Evolutionary conservation across 305 asterid genomes (phyloP), one percentile per base, ranked within the genome.

Genomic region (Solanum chacoense): DNA sequence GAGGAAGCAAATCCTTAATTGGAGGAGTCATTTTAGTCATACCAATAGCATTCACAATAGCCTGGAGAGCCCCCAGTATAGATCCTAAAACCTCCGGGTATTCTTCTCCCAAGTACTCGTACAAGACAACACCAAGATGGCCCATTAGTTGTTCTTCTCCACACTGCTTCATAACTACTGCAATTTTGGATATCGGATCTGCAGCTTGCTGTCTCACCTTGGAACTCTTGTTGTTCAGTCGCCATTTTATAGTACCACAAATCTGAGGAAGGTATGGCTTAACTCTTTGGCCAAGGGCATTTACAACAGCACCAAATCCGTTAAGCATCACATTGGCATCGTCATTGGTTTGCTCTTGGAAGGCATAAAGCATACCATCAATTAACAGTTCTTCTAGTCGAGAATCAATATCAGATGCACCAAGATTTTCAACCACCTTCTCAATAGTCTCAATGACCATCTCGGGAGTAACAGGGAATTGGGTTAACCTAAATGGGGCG

Each of bases 21-120:
- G 99, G 98, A 22, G 98, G 99, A 32, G 99, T 97, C 99, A 97
- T 97, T 85, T 97, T 97, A 65, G 98, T 96, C 99, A 96, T 96
- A 88, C 99, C 98, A 71, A 96, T 96, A 76, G 96, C 99, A 90
- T 97, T 97, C 88, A 96, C 98, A 85, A 97, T 97, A 7, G 99
- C 96, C 91, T 96, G 95, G 28, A 96, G 96, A 28, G 98, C 98
- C 35, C 98, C 99, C 93, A 97, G 90, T 72, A 95, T 95, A 6
- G 99, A 97, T 74, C 99, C 99, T 92, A 97, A 88, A 88, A 97
- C 98, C 92, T 95, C 98, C 0, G 98, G 99, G 80, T 97, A 95
- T 85, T 97, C 98, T 92, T 97, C 99, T 18, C 99, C 98, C 89
- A 97, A 91, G 83, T 97, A 96, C 93, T 97, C 98, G 4, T 96